These are phyloP conservation scores for Fusarium equiseti DNA, from an alignment of 2,329 filamentous ascomycete genomes.

Conservation along the genomic window DNA sequence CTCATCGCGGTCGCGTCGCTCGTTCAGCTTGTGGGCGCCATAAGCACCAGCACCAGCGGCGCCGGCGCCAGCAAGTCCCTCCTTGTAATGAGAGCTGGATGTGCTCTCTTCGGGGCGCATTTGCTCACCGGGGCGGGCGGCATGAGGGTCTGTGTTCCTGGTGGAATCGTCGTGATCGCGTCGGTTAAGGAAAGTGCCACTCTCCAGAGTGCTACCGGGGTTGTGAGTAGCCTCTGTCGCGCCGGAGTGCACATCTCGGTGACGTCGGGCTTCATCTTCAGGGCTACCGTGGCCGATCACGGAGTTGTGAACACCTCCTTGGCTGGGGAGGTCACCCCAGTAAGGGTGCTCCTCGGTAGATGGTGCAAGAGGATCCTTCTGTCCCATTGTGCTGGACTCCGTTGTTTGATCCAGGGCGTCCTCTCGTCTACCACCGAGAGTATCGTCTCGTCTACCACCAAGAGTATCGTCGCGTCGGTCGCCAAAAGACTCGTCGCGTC, in stretches of 20 bases:
- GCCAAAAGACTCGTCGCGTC: not conserved
- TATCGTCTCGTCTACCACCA: not conserved
- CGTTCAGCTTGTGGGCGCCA: constrained; percentile 20
- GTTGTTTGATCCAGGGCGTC: constrained; percentile 3
- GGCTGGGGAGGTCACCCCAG: constrained; percentile 36
- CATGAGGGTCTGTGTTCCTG: constrained; percentile 2
- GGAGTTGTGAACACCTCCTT: constrained; percentile 21
- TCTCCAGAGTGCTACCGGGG: constrained; percentile 6
- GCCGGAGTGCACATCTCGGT: not conserved
- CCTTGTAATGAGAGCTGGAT: constrained; percentile 15
- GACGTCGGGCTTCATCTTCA: constrained; percentile 20
- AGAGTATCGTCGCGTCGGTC: not conserved
- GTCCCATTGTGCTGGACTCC: not conserved
- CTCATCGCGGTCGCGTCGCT: not conserved
- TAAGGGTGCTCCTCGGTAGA: constrained; percentile 32
- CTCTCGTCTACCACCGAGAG: not conserved
- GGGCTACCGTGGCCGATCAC: constrained; percentile 31
- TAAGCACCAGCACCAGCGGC: constrained; percentile 9
- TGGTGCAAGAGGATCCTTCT: constrained; percentile 3
- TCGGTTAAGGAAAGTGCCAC: constrained; percentile 6
- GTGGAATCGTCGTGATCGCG: not conserved
- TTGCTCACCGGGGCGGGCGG: not conserved
- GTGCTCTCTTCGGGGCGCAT: not conserved
- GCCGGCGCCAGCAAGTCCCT: constrained; percentile 12
- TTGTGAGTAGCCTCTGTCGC: not conserved